Evolutionary conservation across 352 stramenopile species (phyloP).

Genomic region (Globisporangium solare): DNA sequence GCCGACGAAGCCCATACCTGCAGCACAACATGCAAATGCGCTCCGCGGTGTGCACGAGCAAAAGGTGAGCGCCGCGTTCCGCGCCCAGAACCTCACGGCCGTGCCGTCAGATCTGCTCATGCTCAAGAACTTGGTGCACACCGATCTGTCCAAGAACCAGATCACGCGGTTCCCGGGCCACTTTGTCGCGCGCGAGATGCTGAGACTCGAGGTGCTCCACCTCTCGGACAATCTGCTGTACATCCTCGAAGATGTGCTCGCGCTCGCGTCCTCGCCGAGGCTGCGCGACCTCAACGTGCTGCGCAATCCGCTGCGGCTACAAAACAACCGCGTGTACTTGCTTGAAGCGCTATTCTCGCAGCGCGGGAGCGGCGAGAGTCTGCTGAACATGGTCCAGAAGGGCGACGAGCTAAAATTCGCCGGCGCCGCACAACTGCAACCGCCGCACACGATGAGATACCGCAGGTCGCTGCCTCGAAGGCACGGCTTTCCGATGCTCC

Average conservation of each 20-base stretch:
- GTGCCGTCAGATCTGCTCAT: slow-evolving; percentile 49
- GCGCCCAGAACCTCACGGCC: slow-evolving; percentile 22
- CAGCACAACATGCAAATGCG: slow-evolving; percentile 17
- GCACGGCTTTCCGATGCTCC: slow-evolving; percentile 59
- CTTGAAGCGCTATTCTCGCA: slow-evolving; percentile 50
- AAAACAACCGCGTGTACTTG: slow-evolving; percentile 65
- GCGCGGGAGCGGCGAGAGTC: slow-evolving; percentile 22
- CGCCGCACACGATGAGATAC: slow-evolving; percentile 23
- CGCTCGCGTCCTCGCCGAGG: slow-evolving; percentile 32
- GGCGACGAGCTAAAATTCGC: slow-evolving; percentile 29
- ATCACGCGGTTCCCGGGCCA: slow-evolving; percentile 54
- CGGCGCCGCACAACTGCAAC: background rate
- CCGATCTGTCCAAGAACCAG: slow-evolving; percentile 61
- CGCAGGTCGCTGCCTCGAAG: slow-evolving; percentile 37
- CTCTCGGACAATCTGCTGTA: slow-evolving; percentile 55
- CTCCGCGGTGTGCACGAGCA: too few relatives aligned
- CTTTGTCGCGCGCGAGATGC: slow-evolving; percentile 34
- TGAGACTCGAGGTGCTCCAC: slow-evolving; percentile 42
- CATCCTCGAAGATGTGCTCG: slow-evolving; percentile 60
- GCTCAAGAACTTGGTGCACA: slow-evolving; percentile 37
- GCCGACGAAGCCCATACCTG: background rate
- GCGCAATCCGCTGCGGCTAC: slow-evolving; percentile 54
- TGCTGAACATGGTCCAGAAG: slow-evolving; percentile 35
- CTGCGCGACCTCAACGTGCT: slow-evolving; percentile 52
- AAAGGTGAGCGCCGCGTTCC: slow-evolving; percentile 37